A percentile compares a stretch with the other conserved stretches of the same genome.
Evolutionary conservation across 805 yeast genomes (phyloP).

Genomic region (Monosporozyma servazzii): DNA sequence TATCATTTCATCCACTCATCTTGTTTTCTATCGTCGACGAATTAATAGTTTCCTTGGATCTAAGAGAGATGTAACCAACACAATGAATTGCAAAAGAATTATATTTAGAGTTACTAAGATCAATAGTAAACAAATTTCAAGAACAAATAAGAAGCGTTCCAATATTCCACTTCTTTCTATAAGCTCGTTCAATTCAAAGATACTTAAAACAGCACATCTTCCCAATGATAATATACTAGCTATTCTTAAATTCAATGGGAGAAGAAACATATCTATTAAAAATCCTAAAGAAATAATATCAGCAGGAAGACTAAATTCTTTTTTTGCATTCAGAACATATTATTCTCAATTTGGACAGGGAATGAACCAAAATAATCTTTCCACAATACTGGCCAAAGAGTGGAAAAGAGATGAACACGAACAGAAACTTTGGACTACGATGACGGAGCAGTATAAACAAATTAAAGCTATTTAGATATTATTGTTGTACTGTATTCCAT

Average conservation of each 20-base stretch:
- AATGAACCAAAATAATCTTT: constrained; percentile 15
- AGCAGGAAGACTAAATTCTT: constrained; percentile 13
- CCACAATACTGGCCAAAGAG: constrained; percentile 14
- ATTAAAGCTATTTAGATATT: constrained; percentile 1
- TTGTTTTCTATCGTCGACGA: too few species aligned
- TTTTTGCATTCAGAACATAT: constrained; percentile 22
- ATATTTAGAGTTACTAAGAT: background rate
- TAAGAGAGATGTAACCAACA: background rate
- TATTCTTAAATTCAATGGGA: background rate
- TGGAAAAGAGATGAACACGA: constrained; percentile 12
- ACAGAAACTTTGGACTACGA: constrained; percentile 2
- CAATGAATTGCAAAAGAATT: background rate
- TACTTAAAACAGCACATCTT: background rate
- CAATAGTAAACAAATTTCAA: background rate
- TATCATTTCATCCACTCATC: background rate
- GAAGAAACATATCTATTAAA: background rate
- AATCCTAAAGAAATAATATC: constrained; percentile 3
- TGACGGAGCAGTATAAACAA: constrained; percentile 3
- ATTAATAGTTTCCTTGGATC: too few species aligned
- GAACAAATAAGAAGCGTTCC: background rate
- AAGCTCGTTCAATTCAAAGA: background rate
- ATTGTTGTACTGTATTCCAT: constrained; percentile 1
- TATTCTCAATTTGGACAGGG: constrained; percentile 20
- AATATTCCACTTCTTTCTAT: background rate
- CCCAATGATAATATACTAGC: background rate